Conservation (phyloP, 1,139 yeast species). For the Pichia norvegensis region DNA sequence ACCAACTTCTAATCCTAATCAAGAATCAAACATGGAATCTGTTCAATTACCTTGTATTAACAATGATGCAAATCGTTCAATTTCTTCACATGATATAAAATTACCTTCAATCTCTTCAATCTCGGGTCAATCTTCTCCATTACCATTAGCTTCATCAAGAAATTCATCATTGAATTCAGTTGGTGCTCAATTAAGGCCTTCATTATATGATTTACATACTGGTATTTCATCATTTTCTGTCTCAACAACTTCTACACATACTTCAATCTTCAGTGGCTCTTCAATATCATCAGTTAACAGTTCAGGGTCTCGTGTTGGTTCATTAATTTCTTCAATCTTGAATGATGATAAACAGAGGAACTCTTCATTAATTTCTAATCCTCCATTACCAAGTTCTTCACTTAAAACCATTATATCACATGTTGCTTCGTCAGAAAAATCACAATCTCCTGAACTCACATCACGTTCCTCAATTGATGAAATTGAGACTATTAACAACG, state of each 20-base stretch:
- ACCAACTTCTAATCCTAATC: conserved; percentile 15
- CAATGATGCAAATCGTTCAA: background rate
- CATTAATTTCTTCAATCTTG: conserved; percentile 22
- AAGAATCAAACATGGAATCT: conserved; percentile 6
- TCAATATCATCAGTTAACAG: conserved; percentile 14
- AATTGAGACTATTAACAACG: background rate
- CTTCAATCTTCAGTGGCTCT: conserved; percentile 20
- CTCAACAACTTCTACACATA: conserved; percentile 11
- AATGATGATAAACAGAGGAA: conserved; percentile 16
- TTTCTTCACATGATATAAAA: background rate
- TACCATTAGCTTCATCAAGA: background rate
- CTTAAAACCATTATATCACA: conserved; percentile 5
- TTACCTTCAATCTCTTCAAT: conserved; percentile 12
- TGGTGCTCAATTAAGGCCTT: conserved; percentile 18
- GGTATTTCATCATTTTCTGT: conserved; percentile 18
- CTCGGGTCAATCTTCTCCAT: conserved; percentile 7
- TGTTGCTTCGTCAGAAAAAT: background rate
- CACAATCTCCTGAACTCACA: background rate
- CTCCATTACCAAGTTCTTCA: conserved; percentile 6
- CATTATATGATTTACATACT: conserved; percentile 19
- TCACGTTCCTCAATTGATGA: background rate
- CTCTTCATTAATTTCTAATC: conserved; percentile 3
- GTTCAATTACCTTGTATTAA: conserved; percentile 4
- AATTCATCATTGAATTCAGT: conserved; percentile 8
- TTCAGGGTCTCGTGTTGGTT: conserved; percentile 12